Conservation (phyloP, 2,329 filamentous ascomycete genomes). For the Claviceps sp. region DNA sequence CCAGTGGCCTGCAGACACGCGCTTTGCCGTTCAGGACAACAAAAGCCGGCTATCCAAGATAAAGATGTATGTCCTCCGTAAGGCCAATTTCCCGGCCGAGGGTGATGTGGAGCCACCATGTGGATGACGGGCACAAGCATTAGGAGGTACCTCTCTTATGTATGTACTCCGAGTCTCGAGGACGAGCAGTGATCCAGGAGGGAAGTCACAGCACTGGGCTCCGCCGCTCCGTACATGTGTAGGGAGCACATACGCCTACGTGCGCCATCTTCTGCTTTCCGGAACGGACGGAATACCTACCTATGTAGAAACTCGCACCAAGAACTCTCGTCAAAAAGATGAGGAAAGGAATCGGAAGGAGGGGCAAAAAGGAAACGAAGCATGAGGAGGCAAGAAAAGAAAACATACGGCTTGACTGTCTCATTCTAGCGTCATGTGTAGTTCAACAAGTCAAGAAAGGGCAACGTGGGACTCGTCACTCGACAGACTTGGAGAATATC, state of each 20-base stretch:
- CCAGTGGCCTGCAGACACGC: not conserved
- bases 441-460: not conserved
- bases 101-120: slow-evolving; percentile 6
- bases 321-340: too few relatives aligned
- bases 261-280: too few relatives aligned
- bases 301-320: too few relatives aligned
- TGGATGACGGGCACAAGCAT: slow-evolving; percentile 7
- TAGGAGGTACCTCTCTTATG: not conserved
- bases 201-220: not conserved
- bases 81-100: slow-evolving; percentile 13
- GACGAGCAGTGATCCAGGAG: not conserved
- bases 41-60: not conserved
- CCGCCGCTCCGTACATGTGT: not conserved
- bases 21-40: not conserved
- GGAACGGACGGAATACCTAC: too few relatives aligned
- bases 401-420: not conserved
- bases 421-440: not conserved
- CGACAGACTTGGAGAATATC: not conserved
- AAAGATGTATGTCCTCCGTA: slow-evolving; percentile 1
- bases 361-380: not conserved
- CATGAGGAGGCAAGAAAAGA: not conserved
- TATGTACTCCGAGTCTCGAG: too few relatives aligned
- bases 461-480: not conserved
- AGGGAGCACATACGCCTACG: not conserved
- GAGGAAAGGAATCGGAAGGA: too few relatives aligned